Evolutionary conservation across 2,329 filamentous ascomycete species (phyloP).

Genomic region (Colletotrichum destructivum): DNA sequence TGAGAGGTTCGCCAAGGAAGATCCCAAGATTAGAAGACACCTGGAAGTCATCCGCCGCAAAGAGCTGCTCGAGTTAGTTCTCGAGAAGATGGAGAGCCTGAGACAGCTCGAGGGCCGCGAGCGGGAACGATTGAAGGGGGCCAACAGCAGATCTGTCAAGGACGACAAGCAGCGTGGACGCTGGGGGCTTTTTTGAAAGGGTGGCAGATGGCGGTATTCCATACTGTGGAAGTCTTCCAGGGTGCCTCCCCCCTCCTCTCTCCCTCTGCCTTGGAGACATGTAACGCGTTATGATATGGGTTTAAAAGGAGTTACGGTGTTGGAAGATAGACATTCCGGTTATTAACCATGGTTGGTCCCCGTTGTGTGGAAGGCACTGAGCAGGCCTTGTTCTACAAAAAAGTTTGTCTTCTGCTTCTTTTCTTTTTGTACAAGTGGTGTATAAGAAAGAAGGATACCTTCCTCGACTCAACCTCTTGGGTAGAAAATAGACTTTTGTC

Average conservation of each 20-base stretch:
- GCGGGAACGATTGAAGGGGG: constrained; percentile 62
- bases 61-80: constrained; percentile 90
- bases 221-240: not conserved
- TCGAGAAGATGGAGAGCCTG: constrained; percentile 96
- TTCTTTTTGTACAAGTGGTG: constrained; percentile 34
- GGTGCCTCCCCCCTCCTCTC: no score
- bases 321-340: constrained; percentile 16
- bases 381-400: constrained; percentile 15
- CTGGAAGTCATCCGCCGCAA: constrained; percentile 94
- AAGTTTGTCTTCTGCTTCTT: constrained; percentile 11
- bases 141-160: constrained; percentile 53
- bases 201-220: not conserved
- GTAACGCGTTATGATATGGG: constrained; percentile 37
- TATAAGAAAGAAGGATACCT: constrained; percentile 47
- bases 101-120: constrained; percentile 85
- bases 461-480: constrained; percentile 45
- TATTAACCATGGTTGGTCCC: not conserved
- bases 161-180: constrained; percentile 61
- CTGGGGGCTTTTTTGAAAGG: constrained; percentile 65
- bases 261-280: not conserved
- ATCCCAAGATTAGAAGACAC: constrained; percentile 89
- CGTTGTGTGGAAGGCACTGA: constrained; percentile 5
- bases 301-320: constrained; percentile 39
- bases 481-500: constrained; percentile 29
- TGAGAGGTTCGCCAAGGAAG: constrained; percentile 92